Conservation (phyloP, 257 asterid genomes). For the Knoxia roxburghii region DNA sequence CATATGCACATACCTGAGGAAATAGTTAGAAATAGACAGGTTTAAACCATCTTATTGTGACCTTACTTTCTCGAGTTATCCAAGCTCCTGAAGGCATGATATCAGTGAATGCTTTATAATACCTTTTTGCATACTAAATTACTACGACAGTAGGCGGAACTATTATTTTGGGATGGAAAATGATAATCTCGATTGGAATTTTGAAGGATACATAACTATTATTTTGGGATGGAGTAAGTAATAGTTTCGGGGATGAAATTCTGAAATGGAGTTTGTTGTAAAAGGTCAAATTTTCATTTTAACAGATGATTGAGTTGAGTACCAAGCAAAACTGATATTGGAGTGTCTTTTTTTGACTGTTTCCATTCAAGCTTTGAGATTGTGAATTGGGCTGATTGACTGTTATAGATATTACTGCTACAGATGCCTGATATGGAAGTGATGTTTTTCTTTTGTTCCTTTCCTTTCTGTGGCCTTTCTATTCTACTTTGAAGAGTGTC, state of each 20-base stretch:
- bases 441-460: background rate
- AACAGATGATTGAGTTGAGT: background rate
- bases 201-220: too few species aligned
- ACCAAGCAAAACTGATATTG: background rate
- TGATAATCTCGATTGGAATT: too few species aligned
- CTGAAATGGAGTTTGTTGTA: too few species aligned
- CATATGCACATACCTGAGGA: constrained; percentile 27
- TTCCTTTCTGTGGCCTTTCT: too few species aligned
- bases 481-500: too few species aligned
- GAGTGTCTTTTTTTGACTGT: background rate
- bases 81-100: background rate
- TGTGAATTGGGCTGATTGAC: background rate
- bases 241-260: too few species aligned
- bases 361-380: background rate
- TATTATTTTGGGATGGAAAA: too few species aligned
- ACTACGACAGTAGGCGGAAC: too few species aligned
- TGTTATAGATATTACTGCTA: background rate
- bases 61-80: background rate
- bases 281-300: background rate
- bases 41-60: background rate
- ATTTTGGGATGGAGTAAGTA: too few species aligned
- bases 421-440: background rate
- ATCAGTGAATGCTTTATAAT: background rate
- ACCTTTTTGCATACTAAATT: background rate
- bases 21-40: constrained; percentile 23